Base-by-base conservation (phyloP, 768 basidiomycete species). In the Agaricus sinodeliciosus region DNA sequence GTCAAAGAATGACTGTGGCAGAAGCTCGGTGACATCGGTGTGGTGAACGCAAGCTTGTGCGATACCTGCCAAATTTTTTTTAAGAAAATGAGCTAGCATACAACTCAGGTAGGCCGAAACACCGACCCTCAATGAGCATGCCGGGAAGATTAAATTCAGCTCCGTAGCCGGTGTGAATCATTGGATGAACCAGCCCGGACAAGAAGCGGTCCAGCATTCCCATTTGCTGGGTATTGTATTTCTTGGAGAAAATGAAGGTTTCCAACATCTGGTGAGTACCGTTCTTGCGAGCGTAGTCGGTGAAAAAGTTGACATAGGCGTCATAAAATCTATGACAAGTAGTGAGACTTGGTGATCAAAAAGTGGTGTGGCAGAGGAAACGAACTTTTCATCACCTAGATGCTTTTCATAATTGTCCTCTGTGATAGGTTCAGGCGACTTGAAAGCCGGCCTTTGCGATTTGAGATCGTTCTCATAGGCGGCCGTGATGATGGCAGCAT, bases 121-220 rank as follows among this genome's bases (percentile, higher is more conserved):
- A 27, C 57, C 19, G 49, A 84, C 85, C 86, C 70, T 88, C 85
- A 1, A 78, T 79, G 1, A 79, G 64, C 43, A 85, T 63, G 0
- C 84, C 85, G 6, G 78, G 74, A 18, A 83, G 52, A 2, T 62
- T 70, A 55, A 86, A 86, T 62, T 87, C 86, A 3, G 75, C 63
- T 3, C 84, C 85, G 63, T 79, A 78, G 12, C 82, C 85, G 2
- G 68, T 58, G 58, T 87, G 82, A 42, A 88, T 86, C 37, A 86
- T 51, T 0, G 85, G 80, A 58, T 89, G 86, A 4, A 87, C 25
- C 7, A 84, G 60, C 2, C 81, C 83, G 1, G 72, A 71, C 13
- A 83, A 35, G 56, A 82, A 74, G 9, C 84, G 75, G 41, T 70
- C 72, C 12, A 87, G 59, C 81, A 87, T 82, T 55, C 73, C 65